phyloP scores from a whole-genome alignment of 345 rosid species.

The Rubroshorea leprosula region DNA sequence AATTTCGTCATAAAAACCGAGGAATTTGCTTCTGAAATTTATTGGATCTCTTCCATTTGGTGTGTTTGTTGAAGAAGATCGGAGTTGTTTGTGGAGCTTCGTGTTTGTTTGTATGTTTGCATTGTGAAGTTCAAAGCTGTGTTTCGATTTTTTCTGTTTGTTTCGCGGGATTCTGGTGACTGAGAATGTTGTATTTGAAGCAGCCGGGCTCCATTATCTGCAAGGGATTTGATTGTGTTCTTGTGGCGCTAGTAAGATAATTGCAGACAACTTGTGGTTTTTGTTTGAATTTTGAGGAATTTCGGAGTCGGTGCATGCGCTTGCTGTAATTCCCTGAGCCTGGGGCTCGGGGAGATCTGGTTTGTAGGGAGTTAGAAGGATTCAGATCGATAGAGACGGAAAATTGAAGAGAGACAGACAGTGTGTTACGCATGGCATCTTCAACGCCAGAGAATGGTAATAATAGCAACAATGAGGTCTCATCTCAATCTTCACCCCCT shows the following conservation, averaged over 20 bases:
- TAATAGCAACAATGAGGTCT: slow-evolving; percentile 3
- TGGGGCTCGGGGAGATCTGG: slow-evolving; percentile 61
- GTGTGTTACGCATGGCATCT: slow-evolving; percentile 20
- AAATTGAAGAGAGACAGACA: neutral
- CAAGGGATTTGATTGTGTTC: slow-evolving; percentile 27
- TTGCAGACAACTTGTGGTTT: neutral
- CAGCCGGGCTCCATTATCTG: slow-evolving; percentile 54
- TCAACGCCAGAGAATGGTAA: slow-evolving; percentile 11
- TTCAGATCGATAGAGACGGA: neutral
- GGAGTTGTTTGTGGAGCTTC: neutral
- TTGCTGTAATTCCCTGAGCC: slow-evolving; percentile 61
- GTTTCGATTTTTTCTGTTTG: neutral
- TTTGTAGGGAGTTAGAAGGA: slow-evolving; percentile 2
- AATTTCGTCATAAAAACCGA: no score
- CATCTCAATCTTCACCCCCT: slow-evolving; percentile 14
- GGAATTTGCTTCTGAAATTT: neutral
- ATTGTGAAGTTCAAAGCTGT: neutral
- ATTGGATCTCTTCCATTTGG: neutral
- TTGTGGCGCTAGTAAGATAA: slow-evolving; percentile 8
- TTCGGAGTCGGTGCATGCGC: slow-evolving; percentile 38
- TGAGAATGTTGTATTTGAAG: slow-evolving; percentile 66
- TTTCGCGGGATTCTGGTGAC: neutral
- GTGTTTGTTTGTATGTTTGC: no score
- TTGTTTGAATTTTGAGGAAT: neutral
- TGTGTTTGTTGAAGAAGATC: neutral